These are phyloP conservation scores for Globisporangium camurandrum DNA, from an alignment of 352 stramenopile species.

Conservation along the genomic window DNA sequence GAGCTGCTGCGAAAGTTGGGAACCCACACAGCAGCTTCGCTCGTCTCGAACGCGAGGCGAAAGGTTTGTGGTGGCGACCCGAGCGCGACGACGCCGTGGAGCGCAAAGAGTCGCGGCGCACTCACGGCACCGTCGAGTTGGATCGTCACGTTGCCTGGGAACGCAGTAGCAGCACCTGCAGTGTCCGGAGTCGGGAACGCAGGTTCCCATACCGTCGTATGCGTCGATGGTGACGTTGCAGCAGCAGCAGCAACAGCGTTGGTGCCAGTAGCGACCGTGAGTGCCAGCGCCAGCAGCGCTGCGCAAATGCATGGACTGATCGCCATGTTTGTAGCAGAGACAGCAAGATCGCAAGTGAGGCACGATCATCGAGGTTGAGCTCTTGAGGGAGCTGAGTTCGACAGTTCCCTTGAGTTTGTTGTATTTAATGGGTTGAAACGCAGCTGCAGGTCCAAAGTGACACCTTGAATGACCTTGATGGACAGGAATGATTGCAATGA, in stretches of 20 bases:
- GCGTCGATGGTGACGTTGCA: background rate
- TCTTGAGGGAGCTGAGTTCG: no score
- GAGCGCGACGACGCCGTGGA: background rate
- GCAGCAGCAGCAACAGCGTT: background rate
- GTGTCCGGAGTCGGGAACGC: background rate
- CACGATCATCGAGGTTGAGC: no score
- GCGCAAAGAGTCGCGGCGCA: background rate
- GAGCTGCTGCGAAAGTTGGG: background rate
- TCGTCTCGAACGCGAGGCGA: constrained; percentile 4
- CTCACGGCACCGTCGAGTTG: constrained; percentile 1
- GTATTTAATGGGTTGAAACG: no score
- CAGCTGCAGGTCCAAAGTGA: no score
- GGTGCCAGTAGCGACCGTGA: background rate
- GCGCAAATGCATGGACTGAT: no score
- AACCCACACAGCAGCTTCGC: background rate
- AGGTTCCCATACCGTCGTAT: constrained; percentile 1
- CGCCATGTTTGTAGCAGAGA: no score
- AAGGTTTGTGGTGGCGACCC: constrained; percentile 7
- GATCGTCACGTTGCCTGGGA: background rate
- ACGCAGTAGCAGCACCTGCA: background rate
- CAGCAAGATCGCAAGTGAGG: no score
- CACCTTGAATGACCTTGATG: no score
- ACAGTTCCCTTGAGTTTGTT: no score
- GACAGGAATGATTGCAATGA: no score
- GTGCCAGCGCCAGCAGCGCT: background rate